These are phyloP conservation scores for Lepiota venenata DNA, from an alignment of 768 basidiomycete species.

Conservation along the genomic window DNA sequence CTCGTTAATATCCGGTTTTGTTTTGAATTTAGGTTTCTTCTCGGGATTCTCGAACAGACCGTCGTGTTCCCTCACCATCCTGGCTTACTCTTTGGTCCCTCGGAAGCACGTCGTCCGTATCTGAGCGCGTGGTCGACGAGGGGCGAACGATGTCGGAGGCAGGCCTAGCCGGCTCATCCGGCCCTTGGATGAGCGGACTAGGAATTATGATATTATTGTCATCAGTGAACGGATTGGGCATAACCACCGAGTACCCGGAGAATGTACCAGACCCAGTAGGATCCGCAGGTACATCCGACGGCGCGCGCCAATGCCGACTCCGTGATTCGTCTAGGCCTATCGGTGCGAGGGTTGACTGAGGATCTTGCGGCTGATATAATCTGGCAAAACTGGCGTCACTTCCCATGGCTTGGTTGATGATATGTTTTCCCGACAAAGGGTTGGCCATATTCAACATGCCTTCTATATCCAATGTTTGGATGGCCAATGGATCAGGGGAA, in stretches of 20 bases:
- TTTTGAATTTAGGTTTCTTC: background rate
- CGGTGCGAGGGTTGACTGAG: background rate
- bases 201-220: background rate
- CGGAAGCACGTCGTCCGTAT: background rate
- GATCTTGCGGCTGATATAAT: background rate
- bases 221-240: constrained; percentile 17
- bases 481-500: constrained; percentile 23
- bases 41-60: background rate
- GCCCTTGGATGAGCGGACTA: background rate
- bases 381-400: background rate
- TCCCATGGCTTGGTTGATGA: constrained; percentile 18
- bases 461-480: constrained; percentile 46
- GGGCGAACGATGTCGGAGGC: constrained; percentile 1
- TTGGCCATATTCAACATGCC: constrained; percentile 53
- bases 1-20: background rate
- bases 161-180: constrained; percentile 4
- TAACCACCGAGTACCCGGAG: constrained; percentile 22
- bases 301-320: constrained; percentile 20
- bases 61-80: background rate
- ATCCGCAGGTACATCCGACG: constrained; percentile 29
- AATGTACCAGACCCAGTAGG: constrained; percentile 21
- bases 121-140: background rate
- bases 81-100: background rate
- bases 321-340: background rate
- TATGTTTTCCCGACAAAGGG: constrained; percentile 27